Evolutionary conservation across 805 yeast genomes (phyloP).

Genomic region (Nakazawaea ambrosiae): DNA sequence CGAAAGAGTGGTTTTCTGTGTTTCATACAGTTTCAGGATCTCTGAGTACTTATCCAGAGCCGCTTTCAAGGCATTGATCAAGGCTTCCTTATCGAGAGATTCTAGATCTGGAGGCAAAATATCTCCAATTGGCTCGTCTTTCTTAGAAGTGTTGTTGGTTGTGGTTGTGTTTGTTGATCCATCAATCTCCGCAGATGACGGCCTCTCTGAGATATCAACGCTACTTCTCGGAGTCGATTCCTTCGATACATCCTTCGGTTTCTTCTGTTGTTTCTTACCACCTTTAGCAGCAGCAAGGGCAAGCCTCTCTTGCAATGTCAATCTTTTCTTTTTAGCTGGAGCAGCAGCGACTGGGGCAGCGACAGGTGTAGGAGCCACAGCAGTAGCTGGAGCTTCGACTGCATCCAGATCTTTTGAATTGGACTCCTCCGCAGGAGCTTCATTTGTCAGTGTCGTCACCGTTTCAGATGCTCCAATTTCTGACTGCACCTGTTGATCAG

Average conservation of each 20-base stretch:
- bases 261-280: conserved; percentile 18
- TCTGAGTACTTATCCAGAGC: background rate
- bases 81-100: conserved; percentile 1
- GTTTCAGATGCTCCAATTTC: background rate
- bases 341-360: conserved; percentile 3
- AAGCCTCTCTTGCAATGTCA: conserved; percentile 78
- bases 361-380: background rate
- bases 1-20: conserved; percentile 5
- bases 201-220: conserved; percentile 1
- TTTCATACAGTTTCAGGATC: conserved; percentile 13
- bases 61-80: conserved; percentile 1
- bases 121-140: background rate
- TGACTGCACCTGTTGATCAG: too few relatives aligned
- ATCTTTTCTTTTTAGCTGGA: conserved; percentile 47
- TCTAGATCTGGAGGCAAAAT: conserved; percentile 3
- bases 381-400: background rate
- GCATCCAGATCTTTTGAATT: conserved; percentile 15
- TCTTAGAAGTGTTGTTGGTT: background rate
- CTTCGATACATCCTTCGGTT: conserved; percentile 8
- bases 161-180: too few relatives aligned
- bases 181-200: background rate
- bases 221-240: conserved; percentile 11
- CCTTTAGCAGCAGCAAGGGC: conserved; percentile 68
- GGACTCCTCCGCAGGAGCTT: conserved; percentile 20
- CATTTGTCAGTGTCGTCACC: conserved; percentile 9